These are phyloP conservation scores for Nothomitra cinnamomea DNA, from an alignment of 2,329 filamentous ascomycete genomes.

Conservation along the genomic window DNA sequence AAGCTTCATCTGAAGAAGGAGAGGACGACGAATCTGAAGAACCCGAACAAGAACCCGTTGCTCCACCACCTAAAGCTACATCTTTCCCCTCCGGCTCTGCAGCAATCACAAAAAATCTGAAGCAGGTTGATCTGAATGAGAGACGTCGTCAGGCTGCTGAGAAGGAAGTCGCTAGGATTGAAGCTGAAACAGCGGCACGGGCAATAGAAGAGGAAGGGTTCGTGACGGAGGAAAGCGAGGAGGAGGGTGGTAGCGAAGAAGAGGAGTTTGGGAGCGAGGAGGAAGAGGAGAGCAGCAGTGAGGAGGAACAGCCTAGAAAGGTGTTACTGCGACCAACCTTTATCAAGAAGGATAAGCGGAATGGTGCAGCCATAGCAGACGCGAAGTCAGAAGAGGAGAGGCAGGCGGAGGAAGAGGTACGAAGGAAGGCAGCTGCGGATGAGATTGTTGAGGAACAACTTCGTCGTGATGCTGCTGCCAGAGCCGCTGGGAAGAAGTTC, in stretches of 20 bases:
- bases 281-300: slow-evolving; percentile 23
- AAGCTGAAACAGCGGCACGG: slow-evolving; percentile 25
- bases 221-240: slow-evolving; percentile 33
- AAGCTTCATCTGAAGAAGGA: slow-evolving; percentile 19
- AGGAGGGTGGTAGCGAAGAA: slow-evolving; percentile 13
- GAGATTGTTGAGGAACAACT: slow-evolving; percentile 78
- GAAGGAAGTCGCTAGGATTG: slow-evolving; percentile 30
- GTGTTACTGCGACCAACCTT: slow-evolving; percentile 48
- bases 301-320: slow-evolving; percentile 35
- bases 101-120: slow-evolving; percentile 36
- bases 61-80: slow-evolving; percentile 38
- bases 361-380: slow-evolving; percentile 12
- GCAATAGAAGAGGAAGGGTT: slow-evolving; percentile 40
- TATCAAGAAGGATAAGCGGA: slow-evolving; percentile 43
- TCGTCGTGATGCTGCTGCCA: slow-evolving; percentile 59
- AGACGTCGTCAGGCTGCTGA: slow-evolving; percentile 29
- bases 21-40: slow-evolving; percentile 28
- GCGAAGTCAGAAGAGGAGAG: slow-evolving; percentile 23
- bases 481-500: slow-evolving; percentile 59
- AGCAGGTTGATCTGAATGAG: slow-evolving; percentile 35
- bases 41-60: slow-evolving; percentile 28
- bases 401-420: slow-evolving; percentile 15
- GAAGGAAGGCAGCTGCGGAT: slow-evolving; percentile 55
- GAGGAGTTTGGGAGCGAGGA: slow-evolving; percentile 29
- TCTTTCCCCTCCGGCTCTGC: slow-evolving; percentile 27